Evolutionary conservation across 2,329 filamentous ascomycete species (phyloP), one percentile per base, ranked within the genome.

Genomic region (Nannizziopsis arthrosporioides): DNA sequence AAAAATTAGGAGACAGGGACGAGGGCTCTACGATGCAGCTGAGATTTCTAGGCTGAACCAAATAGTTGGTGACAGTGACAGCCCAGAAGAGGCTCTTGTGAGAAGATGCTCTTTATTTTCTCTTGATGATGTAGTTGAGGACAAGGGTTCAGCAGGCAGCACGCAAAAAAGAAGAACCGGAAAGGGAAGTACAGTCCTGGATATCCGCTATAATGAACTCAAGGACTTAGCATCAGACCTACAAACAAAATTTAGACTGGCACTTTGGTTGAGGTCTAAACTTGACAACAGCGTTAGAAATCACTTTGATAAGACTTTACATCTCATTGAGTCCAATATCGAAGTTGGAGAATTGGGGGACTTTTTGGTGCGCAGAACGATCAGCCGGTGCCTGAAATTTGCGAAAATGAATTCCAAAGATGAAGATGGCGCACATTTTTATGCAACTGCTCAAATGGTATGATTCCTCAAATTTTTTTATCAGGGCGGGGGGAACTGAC

Each of bases 51-150:
- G 71, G 1, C 53, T 78, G 3, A 68, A 71, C 30, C 61, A 68
- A 5, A 69, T 71, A 9, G 58, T 77, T 5, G 63, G 64, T n/a
- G 66, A 62, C 9, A 72, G 69, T 9, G 54, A 60, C 1, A 68
- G 66, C 2, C 68, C 71, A 0, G 73, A 78, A 55, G 74, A 77
- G 51, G 74, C 74, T 0, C 60, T 80, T n/a, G 57, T 76, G 0
- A 76, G 72, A 57, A 56, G 72, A 53, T 59, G 67, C 55, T 61
- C 68, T 38, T 60, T 63, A 22, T 65, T 68, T 45, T 44, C 34
- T 10, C 5, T 35, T 15, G 40, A 35, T 15, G 42, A 49, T 15
- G 15, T 40, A 6, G 10, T 43, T 39, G 32, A 30, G 31, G 55
- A 59, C 1, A 53, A 58, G 18, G 51, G 53, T 4, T 2, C 49